A percentile compares a stretch with the other conserved stretches of the same genome.
Evolutionary conservation across 139 green algal species (phyloP).

Genomic region (Marvania coccoides): DNA sequence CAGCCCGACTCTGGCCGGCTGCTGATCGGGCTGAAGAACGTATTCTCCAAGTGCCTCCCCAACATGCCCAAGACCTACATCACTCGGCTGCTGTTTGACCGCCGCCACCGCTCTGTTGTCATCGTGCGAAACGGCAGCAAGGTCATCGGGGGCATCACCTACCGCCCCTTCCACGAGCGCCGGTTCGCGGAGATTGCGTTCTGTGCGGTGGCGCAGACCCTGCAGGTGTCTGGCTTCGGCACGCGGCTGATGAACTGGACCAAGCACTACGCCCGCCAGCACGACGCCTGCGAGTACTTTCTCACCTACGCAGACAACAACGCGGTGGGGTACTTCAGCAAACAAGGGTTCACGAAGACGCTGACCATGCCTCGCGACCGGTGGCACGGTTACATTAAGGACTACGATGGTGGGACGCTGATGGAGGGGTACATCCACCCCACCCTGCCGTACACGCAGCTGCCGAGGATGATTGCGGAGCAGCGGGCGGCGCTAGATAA

Average conservation of each 20-base stretch:
- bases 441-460: conserved; percentile 56
- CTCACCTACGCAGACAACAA: conserved; percentile 99
- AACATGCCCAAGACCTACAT: conserved; percentile 99
- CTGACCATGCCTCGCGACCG: conserved; percentile 53
- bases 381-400: conserved; percentile 95
- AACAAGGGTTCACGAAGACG: conserved; percentile 92
- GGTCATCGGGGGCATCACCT: conserved; percentile 93
- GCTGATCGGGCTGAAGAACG: conserved; percentile 88
- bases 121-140: conserved; percentile 38
- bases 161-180: conserved; percentile 69
- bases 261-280: conserved; percentile 69
- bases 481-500: conserved; percentile 61
- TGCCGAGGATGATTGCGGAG: conserved; percentile 33
- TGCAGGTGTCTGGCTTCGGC: conserved; percentile 92
- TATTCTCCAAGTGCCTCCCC: conserved; percentile 91
- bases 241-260: conserved; percentile 96
- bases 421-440: conserved; percentile 91
- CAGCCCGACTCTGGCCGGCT: neutral
- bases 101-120: conserved; percentile 57
- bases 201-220: conserved; percentile 85
- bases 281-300: conserved; percentile 79
- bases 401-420: conserved; percentile 97
- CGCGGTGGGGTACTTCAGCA: conserved; percentile 96
- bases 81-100: conserved; percentile 84
- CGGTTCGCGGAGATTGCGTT: conserved; percentile 96